A percentile compares a stretch with the other conserved stretches of the same genome.
Conservation (phyloP, 768 basidiomycete genomes). For the Hortiboletus flavorubellus region DNA sequence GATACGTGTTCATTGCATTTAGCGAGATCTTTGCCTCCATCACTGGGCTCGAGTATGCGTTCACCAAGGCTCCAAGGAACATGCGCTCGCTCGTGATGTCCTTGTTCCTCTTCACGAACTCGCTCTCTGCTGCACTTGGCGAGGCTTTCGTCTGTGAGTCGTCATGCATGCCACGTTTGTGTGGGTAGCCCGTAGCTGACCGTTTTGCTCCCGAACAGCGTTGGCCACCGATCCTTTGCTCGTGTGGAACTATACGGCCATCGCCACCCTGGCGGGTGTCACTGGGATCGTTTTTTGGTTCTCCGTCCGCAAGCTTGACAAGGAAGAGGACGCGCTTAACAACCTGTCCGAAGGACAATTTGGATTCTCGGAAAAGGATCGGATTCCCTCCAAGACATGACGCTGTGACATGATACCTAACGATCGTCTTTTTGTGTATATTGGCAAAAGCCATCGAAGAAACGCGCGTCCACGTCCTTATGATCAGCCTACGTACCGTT, state of each 20-base stretch:
- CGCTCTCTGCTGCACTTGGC: constrained; percentile 58
- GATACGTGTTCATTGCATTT: constrained; percentile 64
- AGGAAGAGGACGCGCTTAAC: constrained; percentile 61
- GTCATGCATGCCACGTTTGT: too few relatives aligned
- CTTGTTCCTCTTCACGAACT: constrained; percentile 56
- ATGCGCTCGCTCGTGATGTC: constrained; percentile 87
- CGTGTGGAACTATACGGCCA: constrained; percentile 69
- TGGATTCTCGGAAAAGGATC: constrained; percentile 4
- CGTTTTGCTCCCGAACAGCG: constrained; percentile 31
- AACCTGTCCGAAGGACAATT: constrained; percentile 42
- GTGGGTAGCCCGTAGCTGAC: constrained; percentile 1
- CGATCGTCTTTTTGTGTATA: background rate
- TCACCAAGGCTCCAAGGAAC: constrained; percentile 84
- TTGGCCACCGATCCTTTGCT: constrained; percentile 69
- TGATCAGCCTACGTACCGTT: background rate
- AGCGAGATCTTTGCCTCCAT: constrained; percentile 77
- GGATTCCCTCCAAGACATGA: background rate
- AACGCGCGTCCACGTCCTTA: background rate
- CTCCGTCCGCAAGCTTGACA: constrained; percentile 54
- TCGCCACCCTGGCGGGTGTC: constrained; percentile 52
- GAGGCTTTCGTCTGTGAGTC: constrained; percentile 70
- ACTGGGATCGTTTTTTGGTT: constrained; percentile 54
- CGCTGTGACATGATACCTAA: background rate
- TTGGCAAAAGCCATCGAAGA: background rate
- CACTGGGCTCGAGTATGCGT: constrained; percentile 85